Evolutionary conservation across 2,329 filamentous ascomycete species (phyloP).

Genomic region (Hypoxylon sp.): DNA sequence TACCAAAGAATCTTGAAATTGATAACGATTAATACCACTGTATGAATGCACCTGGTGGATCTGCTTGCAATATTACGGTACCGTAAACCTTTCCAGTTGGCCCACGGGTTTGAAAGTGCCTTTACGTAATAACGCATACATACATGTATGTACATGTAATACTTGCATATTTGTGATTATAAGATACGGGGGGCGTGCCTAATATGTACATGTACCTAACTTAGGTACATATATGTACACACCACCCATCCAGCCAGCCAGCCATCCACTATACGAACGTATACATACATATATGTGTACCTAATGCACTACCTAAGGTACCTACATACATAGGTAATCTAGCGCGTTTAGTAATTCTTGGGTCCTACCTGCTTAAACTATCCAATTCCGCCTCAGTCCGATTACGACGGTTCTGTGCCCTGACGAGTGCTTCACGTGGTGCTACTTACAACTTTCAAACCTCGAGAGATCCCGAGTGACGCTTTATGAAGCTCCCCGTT

Average conservation of each 20-base stretch:
- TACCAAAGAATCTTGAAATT: too few relatives aligned
- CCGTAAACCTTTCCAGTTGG: too few relatives aligned
- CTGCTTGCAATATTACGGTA: too few relatives aligned
- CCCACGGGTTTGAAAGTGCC: too few relatives aligned
- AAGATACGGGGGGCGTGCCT: background rate
- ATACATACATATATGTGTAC: too few relatives aligned
- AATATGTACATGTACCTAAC: background rate
- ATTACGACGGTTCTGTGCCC: constrained; percentile 25
- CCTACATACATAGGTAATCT: constrained; percentile 17
- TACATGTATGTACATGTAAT: background rate
- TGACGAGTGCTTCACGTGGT: constrained; percentile 36
- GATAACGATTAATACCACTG: too few relatives aligned
- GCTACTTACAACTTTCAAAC: constrained; percentile 4
- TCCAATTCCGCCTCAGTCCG: constrained; percentile 29
- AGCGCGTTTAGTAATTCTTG: constrained; percentile 34
- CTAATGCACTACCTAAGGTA: too few relatives aligned
- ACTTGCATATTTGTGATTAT: background rate
- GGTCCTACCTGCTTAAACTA: constrained; percentile 33
- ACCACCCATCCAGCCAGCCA: too few relatives aligned
- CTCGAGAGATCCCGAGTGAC: constrained; percentile 12
- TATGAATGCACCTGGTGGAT: too few relatives aligned
- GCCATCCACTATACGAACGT: too few relatives aligned
- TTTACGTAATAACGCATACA: too few relatives aligned
- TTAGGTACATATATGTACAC: background rate
- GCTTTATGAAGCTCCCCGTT: constrained; percentile 14